These are phyloP conservation scores for Lodderomyces jiufengensis DNA, from an alignment of 1,139 yeast genomes.

Conservation along the genomic window DNA sequence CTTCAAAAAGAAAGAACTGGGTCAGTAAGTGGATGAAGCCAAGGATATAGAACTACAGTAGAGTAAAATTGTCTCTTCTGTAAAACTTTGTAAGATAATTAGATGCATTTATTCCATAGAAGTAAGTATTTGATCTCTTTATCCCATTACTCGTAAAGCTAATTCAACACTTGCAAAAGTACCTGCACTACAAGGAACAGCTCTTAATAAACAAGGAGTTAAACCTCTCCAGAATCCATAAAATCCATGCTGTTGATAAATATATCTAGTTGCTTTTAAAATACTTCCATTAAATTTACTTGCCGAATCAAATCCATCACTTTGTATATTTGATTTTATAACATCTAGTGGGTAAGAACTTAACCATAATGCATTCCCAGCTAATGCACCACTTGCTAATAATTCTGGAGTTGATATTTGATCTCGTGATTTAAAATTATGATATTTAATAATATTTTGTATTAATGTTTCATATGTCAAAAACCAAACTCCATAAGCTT, in stretches of 20 bases:
- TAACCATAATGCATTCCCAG: slow-evolving; percentile 73
- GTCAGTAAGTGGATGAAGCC: slow-evolving; percentile 5
- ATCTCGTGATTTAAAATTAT: slow-evolving; percentile 39
- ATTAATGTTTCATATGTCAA: slow-evolving; percentile 65
- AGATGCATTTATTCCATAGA: too few species aligned
- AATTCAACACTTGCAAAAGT: slow-evolving; percentile 77
- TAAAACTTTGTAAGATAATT: too few species aligned
- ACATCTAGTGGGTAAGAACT: slow-evolving; percentile 71
- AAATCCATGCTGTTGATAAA: slow-evolving; percentile 45
- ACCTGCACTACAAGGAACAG: slow-evolving; percentile 73
- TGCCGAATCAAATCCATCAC: slow-evolving; percentile 52
- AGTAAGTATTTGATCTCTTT: too few species aligned
- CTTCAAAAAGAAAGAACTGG: slow-evolving; percentile 11
- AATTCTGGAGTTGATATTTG: slow-evolving; percentile 61
- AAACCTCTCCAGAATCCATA: slow-evolving; percentile 71
- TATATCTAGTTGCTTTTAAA: slow-evolving; percentile 43
- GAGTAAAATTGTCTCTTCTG: too few species aligned
- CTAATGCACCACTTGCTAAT: slow-evolving; percentile 60
- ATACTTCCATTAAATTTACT: slow-evolving; percentile 47
- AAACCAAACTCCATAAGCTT: slow-evolving; percentile 85
- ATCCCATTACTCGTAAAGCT: slow-evolving; percentile 56
- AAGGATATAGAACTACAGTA: too few species aligned
- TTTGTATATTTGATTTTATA: slow-evolving; percentile 65
- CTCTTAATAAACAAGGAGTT: slow-evolving; percentile 65
- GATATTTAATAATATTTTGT: slow-evolving; percentile 31